Evolutionary conservation across 1,284 basidiomycete species (phyloP), one percentile per base, ranked within the genome.

Genomic region (Ustilago crameri): DNA sequence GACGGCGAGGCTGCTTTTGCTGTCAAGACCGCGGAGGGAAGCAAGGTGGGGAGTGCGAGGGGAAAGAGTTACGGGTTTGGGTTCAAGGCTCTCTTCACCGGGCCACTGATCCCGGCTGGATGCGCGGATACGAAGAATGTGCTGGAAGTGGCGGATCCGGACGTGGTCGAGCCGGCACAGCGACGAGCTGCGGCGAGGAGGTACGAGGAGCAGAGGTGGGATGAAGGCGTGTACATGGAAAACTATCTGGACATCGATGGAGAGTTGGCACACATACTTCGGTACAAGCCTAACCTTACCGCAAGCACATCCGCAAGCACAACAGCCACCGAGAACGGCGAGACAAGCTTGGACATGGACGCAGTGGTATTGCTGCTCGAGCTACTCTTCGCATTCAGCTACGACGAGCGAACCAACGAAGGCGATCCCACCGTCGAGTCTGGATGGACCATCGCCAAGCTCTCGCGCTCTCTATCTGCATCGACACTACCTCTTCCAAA

Each of bases 141-240:
- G 35, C 53, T 73, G 14, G 70, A 73, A n/a, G 64, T 73, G n/a
- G 15, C 32, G 22, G 51, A 73, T 50, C 69, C 69, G 35, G 42
- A 34, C 3, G n/a, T 46, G 1, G 44, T 51, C 7, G 49, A 48
- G 23, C 50, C 51, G 15, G 44, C 14, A 9, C 17, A 57, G 56
- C 55, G 70, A 9, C 37, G 45, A 27, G 17, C 18, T 20, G 34
- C 17, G 14, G 70, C 70, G 5, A 18, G 40, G 24, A 43, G 49
- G 12, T 64, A 40, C 49, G 70, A 73, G 18, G 60, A 68, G 34
- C 10, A 57, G 32, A 49, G 35, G 2, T 73, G 70, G 70, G 64
- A 73, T 38, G 70, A 73, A 44, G 70, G 70, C 26, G 42, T 63
- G 22, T 73, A 73, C 54, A 67, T 73, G 64, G 64, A 68, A 18